These are phyloP conservation scores for Blastobotrys petasosporus DNA, from an alignment of 1,139 yeast genomes.

Conservation along the genomic window DNA sequence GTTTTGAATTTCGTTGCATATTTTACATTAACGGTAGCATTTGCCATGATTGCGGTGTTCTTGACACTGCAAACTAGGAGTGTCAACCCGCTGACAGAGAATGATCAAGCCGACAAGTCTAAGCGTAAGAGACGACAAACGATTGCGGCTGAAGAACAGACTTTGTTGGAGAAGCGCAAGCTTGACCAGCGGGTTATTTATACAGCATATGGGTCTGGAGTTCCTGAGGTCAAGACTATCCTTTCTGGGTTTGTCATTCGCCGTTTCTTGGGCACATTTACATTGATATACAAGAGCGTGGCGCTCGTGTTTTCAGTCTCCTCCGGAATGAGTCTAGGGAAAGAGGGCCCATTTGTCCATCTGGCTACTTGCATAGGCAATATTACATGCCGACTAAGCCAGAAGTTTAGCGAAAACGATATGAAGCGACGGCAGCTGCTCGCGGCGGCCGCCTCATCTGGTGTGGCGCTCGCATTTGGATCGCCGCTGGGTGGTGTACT, in stretches of 20 bases:
- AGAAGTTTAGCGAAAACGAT: constrained; percentile 46
- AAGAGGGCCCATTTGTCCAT: constrained; percentile 71
- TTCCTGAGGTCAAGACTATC: constrained; percentile 48
- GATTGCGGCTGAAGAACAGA: constrained; percentile 5
- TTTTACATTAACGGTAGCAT: constrained; percentile 37
- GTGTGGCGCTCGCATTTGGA: constrained; percentile 67
- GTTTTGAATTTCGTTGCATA: constrained; percentile 40
- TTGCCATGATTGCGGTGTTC: constrained; percentile 44
- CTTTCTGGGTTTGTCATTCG: constrained; percentile 35
- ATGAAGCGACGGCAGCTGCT: constrained; percentile 52
- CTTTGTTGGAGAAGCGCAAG: constrained; percentile 3
- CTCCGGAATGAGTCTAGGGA: constrained; percentile 60
- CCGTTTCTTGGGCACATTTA: constrained; percentile 49
- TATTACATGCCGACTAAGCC: constrained; percentile 47
- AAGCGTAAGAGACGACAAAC: background rate
- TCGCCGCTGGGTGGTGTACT: constrained; percentile 65
- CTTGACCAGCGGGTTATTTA: constrained; percentile 36
- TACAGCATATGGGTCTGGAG: constrained; percentile 60
- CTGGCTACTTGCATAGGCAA: constrained; percentile 65
- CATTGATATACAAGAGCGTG: constrained; percentile 46
- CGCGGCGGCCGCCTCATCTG: constrained; percentile 62
- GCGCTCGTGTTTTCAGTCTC: constrained; percentile 57
- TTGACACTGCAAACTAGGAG: constrained; percentile 48
- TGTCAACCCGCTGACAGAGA: constrained; percentile 27
- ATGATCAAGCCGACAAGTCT: constrained; percentile 2